These are phyloP conservation scores for Albophoma yamanashiensis DNA, from an alignment of 2,329 filamentous ascomycete species.

Conservation along the genomic window DNA sequence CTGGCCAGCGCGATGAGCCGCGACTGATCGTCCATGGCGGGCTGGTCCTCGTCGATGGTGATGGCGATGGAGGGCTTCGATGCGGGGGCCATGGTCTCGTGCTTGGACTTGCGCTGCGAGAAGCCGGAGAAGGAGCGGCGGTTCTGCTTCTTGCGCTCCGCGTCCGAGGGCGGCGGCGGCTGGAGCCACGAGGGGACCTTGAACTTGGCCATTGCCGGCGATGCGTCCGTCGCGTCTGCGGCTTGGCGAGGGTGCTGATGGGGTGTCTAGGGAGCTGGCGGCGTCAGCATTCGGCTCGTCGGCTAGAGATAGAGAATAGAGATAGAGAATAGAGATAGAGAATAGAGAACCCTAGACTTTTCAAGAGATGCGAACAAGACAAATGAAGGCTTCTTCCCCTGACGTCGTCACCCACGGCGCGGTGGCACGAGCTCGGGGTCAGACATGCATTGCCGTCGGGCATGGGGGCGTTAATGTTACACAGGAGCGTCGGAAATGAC, in stretches of 20 bases:
- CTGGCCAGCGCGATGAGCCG: constrained; percentile 34
- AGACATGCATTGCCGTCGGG: background rate
- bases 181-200: constrained; percentile 25
- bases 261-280: background rate
- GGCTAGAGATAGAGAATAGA: too few species aligned
- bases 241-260: background rate
- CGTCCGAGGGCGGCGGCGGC: constrained; percentile 10
- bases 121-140: constrained; percentile 21
- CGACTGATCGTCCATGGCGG: constrained; percentile 17
- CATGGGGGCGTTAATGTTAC: background rate
- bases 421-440: background rate
- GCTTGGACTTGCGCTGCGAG: constrained; percentile 13
- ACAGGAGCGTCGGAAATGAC: background rate
- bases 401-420: background rate
- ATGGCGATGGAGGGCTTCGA: constrained; percentile 1
- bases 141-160: constrained; percentile 21
- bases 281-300: background rate
- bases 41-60: background rate
- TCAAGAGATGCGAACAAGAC: background rate
- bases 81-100: background rate
- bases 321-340: too few species aligned
- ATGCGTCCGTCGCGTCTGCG: too few species aligned
- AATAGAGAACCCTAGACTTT: too few species aligned
- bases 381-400: background rate
- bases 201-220: constrained; percentile 19